Conservation (phyloP, 441 rosid genomes). For the Adansonia gregorii region DNA sequence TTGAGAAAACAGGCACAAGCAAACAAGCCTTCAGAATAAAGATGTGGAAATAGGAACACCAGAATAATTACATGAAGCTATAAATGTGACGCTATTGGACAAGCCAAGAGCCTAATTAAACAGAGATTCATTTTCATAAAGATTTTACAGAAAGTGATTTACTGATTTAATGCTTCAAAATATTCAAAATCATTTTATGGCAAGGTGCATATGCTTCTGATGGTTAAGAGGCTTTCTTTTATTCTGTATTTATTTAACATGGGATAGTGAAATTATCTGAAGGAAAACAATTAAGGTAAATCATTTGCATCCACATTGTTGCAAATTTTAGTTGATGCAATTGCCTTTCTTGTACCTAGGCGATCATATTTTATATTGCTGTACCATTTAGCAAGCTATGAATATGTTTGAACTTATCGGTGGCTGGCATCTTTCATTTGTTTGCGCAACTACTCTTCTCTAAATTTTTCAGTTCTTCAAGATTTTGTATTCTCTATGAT, state of each 20-base stretch:
- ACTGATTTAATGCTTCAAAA: constrained; percentile 6
- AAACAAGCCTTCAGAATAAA: not conserved
- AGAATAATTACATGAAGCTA: not conserved
- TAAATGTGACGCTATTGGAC: not conserved
- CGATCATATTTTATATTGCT: not conserved
- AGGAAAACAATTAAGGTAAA: not conserved
- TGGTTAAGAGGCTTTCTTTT: not conserved
- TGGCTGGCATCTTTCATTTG: not conserved
- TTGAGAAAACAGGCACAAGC: not conserved
- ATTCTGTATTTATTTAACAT: not conserved
- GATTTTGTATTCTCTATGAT: not conserved
- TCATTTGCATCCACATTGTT: not conserved
- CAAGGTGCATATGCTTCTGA: not conserved
- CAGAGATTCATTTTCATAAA: not conserved
- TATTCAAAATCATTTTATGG: not conserved
- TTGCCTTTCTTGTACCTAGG: not conserved
- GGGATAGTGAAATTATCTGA: not conserved
- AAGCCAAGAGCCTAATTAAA: not conserved
- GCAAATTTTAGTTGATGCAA: not conserved
- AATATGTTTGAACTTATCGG: not conserved
- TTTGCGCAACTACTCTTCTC: not conserved
- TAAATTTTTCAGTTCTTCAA: not conserved
- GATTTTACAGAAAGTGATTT: not conserved
- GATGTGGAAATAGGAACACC: not conserved
- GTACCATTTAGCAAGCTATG: constrained; percentile 2